phyloP scores from a whole-genome alignment of 202 grass and related monocot genomes.

The Panicum virgatum region DNA sequence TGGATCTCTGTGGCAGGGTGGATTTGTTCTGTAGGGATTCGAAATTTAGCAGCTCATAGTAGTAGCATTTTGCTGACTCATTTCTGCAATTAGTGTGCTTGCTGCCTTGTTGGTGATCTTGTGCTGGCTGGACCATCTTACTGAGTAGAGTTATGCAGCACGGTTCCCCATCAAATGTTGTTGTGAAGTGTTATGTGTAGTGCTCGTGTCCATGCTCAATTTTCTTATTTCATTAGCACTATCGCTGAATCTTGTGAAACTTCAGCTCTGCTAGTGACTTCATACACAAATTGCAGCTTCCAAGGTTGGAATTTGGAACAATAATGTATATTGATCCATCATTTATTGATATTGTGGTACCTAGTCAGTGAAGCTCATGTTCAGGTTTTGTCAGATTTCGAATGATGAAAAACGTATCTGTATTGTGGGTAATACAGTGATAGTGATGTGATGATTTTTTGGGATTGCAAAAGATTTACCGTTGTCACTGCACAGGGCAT shows the following conservation, averaged over 20 bases:
- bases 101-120: not conserved
- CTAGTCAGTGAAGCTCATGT: not conserved
- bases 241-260: too few species aligned
- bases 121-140: not conserved
- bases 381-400: not conserved
- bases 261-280: not conserved
- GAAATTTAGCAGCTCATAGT: not conserved
- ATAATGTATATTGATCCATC: not conserved
- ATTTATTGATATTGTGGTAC: not conserved
- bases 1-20: constrained; percentile 22
- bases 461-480: constrained; percentile 19
- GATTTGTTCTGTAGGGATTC: not conserved
- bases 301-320: not conserved
- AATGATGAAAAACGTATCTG: not conserved
- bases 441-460: not conserved
- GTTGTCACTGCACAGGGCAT: constrained; percentile 43
- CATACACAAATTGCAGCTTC: not conserved
- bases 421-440: not conserved
- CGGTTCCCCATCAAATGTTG: not conserved
- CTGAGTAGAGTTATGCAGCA: not conserved
- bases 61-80: not conserved
- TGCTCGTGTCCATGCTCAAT: not conserved
- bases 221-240: too few species aligned
- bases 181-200: not conserved
- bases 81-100: not conserved